Conservation (phyloP, 176 grass and related monocot genomes). For the maize (Zea mays) region Zm-B73-REFERENCE-NAM-5.0 NC_050100.1:31277001-31277500, state of each 20-base stretch:
- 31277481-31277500: constrained; percentile 13
- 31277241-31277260: constrained; percentile 79
- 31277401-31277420: constrained; percentile 57
- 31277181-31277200: constrained; percentile 99
- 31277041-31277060: constrained; percentile 9
- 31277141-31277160: constrained; percentile 88
- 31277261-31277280: constrained; percentile 93
- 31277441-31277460: constrained; percentile 20
- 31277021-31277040: constrained; percentile 9
- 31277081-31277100: too few species aligned
- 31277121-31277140: constrained; percentile 28
- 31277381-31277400: background rate
- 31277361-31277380: constrained; percentile 75
- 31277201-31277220: constrained; percentile 88
- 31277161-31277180: constrained; percentile 97
- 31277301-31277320: constrained; percentile 95
- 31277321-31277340: constrained; percentile 71
- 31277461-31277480: constrained; percentile 1
- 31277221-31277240: constrained; percentile 85
- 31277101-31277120: background rate
- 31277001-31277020: constrained; percentile 37
- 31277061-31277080: too few species aligned
- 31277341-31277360: constrained; percentile 81
- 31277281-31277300: constrained; percentile 91
- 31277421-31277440: constrained; percentile 23